phyloP scores from a whole-genome alignment of 1,139 yeast species.

The Scheffersomyces cryptocercus region DNA sequence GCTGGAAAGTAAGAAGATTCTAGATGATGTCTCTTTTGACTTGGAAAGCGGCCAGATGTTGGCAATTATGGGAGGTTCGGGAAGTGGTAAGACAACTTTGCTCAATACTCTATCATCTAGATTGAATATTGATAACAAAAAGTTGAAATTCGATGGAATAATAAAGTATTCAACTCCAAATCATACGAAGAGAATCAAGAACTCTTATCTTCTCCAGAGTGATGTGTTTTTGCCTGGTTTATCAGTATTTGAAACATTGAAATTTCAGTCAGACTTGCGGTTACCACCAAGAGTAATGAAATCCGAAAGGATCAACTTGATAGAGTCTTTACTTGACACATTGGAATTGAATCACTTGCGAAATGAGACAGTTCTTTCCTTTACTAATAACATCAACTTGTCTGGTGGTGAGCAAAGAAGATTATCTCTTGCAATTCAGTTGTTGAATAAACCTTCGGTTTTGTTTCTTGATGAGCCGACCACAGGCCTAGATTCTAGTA shows the following conservation, averaged over 20 bases:
- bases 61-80: conserved; percentile 30
- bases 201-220: conserved; percentile 22
- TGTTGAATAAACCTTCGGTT: conserved; percentile 21
- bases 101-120: conserved; percentile 24
- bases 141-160: conserved; percentile 38
- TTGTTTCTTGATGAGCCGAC: conserved; percentile 28
- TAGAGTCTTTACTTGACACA: conserved; percentile 17
- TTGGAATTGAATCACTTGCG: conserved; percentile 19
- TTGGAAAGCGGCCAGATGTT: conserved; percentile 18
- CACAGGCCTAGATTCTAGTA: conserved; percentile 26
- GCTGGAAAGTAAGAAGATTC: conserved; percentile 8
- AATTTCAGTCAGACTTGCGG: conserved; percentile 22
- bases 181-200: conserved; percentile 13
- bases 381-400: conserved; percentile 15
- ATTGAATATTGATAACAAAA: conserved; percentile 14
- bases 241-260: conserved; percentile 21
- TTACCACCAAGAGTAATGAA: conserved; percentile 14
- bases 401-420: conserved; percentile 27
- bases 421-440: conserved; percentile 23
- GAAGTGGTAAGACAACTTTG: conserved; percentile 26
- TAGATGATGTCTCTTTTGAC: conserved; percentile 22
- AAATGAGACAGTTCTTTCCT: conserved; percentile 16
- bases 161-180: conserved; percentile 35
- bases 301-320: conserved; percentile 12
- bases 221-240: conserved; percentile 25